phyloP scores from a whole-genome alignment of 495 filamentous ascomycete genomes.

The Lophium mytilinum region DNA sequence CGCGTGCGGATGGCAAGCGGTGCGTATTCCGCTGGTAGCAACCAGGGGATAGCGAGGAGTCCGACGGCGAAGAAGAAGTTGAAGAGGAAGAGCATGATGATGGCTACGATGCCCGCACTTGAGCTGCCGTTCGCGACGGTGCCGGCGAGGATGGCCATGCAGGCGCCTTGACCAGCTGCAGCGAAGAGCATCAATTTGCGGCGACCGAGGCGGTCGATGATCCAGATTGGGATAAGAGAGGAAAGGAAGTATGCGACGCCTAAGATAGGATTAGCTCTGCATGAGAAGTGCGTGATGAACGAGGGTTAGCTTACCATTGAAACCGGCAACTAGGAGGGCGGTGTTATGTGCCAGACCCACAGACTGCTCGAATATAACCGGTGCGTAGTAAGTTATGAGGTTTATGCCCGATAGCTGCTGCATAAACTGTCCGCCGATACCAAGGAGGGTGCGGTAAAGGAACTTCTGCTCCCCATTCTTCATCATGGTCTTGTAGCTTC shows the following conservation, averaged over 20 bases:
- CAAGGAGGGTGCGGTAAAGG: conserved; percentile 41
- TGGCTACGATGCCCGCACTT: conserved; percentile 31
- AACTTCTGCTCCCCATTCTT: conserved; percentile 44
- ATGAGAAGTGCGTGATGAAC: conserved; percentile 23
- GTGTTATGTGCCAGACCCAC: conserved; percentile 14
- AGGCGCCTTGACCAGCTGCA: conserved; percentile 41
- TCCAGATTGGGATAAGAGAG: conserved; percentile 33
- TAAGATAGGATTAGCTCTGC: conserved; percentile 24
- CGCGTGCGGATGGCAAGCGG: conserved; percentile 29
- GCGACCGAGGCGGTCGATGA: conserved; percentile 39
- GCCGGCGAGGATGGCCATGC: conserved; percentile 42
- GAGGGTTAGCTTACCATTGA: conserved; percentile 22
- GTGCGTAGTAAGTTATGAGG: conserved; percentile 22
- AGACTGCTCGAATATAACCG: no score
- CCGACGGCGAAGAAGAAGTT: conserved; percentile 40
- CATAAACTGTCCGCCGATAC: conserved; percentile 34
- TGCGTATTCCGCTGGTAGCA: conserved; percentile 38
- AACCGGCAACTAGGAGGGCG: conserved; percentile 25
- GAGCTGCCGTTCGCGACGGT: conserved; percentile 24
- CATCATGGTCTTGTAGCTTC: no score
- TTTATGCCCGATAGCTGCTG: conserved; percentile 23
- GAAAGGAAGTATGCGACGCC: conserved; percentile 40
- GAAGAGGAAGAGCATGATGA: conserved; percentile 36
- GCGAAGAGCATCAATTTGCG: conserved; percentile 51
- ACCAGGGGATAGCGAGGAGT: conserved; percentile 41